Conservation (phyloP, 1,139 yeast genomes). For the Suhomyces choctaworum region DNA sequence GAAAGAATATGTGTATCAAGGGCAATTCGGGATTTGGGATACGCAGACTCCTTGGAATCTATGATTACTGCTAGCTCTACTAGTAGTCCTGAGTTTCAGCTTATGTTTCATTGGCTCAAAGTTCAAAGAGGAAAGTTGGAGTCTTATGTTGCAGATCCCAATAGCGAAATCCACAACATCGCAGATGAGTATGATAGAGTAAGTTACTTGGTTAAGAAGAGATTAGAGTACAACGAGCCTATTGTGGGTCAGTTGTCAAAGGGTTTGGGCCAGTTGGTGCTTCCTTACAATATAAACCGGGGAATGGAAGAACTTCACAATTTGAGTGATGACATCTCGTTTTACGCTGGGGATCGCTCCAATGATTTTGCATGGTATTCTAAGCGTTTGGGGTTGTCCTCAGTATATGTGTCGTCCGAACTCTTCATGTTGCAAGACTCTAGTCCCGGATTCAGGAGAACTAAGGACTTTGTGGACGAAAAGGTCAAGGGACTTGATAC, state of each 20-base stretch:
- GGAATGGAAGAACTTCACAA: slow-evolving; percentile 69
- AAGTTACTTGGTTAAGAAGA: slow-evolving; percentile 51
- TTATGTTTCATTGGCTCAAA: slow-evolving; percentile 48
- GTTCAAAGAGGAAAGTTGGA: slow-evolving; percentile 36
- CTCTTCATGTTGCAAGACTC: slow-evolving; percentile 78
- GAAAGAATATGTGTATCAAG: slow-evolving; percentile 56
- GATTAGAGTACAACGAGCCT: slow-evolving; percentile 65
- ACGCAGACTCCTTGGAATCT: slow-evolving; percentile 67
- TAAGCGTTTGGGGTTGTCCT: slow-evolving; percentile 70
- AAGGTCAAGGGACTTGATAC: slow-evolving; percentile 56
- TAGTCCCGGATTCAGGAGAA: slow-evolving; percentile 54
- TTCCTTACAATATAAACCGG: slow-evolving; percentile 51
- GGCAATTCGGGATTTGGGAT: slow-evolving; percentile 62
- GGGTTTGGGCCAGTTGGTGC: slow-evolving; percentile 55
- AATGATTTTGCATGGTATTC: slow-evolving; percentile 92
- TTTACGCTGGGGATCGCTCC: slow-evolving; percentile 76
- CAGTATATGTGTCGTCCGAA: slow-evolving; percentile 73
- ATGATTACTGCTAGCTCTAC: slow-evolving; percentile 42
- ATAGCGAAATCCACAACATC: slow-evolving; percentile 28
- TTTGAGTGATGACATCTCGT: slow-evolving; percentile 81
- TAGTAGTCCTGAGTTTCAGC: slow-evolving; percentile 45
- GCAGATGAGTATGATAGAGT: slow-evolving; percentile 60
- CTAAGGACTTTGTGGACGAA: slow-evolving; percentile 63
- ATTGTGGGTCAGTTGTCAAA: slow-evolving; percentile 44
- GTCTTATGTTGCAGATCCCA: slow-evolving; percentile 30